Evolutionary conservation across 2,329 filamentous ascomycete genomes (phyloP).

Genomic region (Penicillium sp.): DNA sequence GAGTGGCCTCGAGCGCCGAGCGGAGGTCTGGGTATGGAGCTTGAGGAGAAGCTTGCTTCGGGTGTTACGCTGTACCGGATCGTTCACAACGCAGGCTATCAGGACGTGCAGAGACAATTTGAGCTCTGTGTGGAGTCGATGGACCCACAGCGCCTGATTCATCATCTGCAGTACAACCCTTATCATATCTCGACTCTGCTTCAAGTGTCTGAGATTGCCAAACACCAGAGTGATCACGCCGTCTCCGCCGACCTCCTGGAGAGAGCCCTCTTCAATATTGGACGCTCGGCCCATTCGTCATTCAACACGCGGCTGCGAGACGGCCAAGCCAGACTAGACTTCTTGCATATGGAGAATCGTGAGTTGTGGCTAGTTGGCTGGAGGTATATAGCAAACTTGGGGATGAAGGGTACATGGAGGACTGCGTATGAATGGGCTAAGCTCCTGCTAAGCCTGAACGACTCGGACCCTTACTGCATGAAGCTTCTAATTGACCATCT

Average conservation of each 20-base stretch:
- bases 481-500: constrained; percentile 79
- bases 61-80: constrained; percentile 75
- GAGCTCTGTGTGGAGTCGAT: constrained; percentile 76
- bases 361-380: constrained; percentile 91
- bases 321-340: constrained; percentile 80
- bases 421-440: constrained; percentile 95
- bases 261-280: constrained; percentile 88
- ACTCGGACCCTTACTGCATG: constrained; percentile 79
- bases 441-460: constrained; percentile 73
- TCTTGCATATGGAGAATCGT: constrained; percentile 79
- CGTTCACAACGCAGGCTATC: constrained; percentile 72
- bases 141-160: constrained; percentile 80
- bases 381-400: constrained; percentile 81
- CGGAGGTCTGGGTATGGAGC: constrained; percentile 81
- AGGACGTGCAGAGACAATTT: constrained; percentile 73
- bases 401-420: constrained; percentile 88
- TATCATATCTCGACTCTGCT: constrained; percentile 95
- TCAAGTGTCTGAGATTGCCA: constrained; percentile 88
- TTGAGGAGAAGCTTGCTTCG: constrained; percentile 56
- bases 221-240: constrained; percentile 85
- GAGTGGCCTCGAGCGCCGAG: constrained; percentile 80
- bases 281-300: constrained; percentile 79
- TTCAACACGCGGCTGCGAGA: constrained; percentile 75
- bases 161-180: constrained; percentile 71
- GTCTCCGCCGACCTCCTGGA: constrained; percentile 86